Conservation (phyloP, 2,329 filamentous ascomycete species). For the Colletotrichum sidae region DNA sequence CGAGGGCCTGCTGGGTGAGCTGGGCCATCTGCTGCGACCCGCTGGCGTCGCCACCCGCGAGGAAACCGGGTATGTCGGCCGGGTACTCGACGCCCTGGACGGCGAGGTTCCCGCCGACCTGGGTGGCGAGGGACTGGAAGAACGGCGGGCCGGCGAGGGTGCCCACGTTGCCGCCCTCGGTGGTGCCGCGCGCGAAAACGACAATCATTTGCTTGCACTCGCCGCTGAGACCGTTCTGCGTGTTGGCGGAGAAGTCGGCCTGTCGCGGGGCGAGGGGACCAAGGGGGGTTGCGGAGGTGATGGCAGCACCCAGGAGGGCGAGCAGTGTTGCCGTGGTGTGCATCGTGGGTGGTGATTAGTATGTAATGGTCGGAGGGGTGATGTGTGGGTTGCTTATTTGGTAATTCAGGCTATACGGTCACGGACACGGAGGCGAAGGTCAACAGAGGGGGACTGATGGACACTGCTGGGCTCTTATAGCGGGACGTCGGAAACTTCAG, state of each 20-base stretch:
- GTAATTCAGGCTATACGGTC: no score
- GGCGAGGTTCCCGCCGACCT: conserved; percentile 57
- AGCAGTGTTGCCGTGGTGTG: conserved; percentile 23
- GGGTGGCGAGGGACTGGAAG: conserved; percentile 55
- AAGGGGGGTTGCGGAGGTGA: conserved; percentile 11
- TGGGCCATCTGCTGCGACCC: conserved; percentile 56
- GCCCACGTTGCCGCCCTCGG: conserved; percentile 64
- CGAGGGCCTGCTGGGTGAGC: conserved; percentile 45
- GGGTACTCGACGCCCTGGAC: conserved; percentile 67
- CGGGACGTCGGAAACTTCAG: conserved; percentile 1
- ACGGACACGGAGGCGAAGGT: neutral
- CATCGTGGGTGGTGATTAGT: conserved; percentile 11
- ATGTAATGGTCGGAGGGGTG: no score
- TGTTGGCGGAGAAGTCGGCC: conserved; percentile 35
- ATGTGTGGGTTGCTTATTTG: no score
- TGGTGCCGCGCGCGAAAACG: conserved; percentile 68
- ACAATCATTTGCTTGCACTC: conserved; percentile 60
- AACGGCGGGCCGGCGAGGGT: conserved; percentile 61
- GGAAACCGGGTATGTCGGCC: conserved; percentile 57
- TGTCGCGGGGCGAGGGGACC: conserved; percentile 16
- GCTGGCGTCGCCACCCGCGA: conserved; percentile 56
- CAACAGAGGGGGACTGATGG: neutral
- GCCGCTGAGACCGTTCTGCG: conserved; percentile 35
- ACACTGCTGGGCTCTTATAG: conserved; percentile 25
- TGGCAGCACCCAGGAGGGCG: conserved; percentile 30